Evolutionary conservation across 2,329 filamentous ascomycete species (phyloP), one percentile per base, ranked within the genome.

Genomic region (Pleurostoma richardsiae): DNA sequence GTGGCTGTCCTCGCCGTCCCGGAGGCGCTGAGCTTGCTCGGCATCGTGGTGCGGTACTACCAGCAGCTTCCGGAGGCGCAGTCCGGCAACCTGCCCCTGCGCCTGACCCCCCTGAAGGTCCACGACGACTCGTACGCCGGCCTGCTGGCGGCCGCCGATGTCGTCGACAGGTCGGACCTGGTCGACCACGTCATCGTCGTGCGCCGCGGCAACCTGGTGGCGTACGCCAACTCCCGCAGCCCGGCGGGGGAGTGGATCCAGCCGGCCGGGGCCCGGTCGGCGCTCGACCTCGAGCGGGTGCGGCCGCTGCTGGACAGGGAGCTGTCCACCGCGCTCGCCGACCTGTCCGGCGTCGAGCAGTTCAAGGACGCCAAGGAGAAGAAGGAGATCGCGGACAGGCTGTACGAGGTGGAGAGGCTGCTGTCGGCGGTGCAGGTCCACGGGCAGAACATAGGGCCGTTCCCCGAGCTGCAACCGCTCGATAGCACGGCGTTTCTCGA

Each of bases 101-200:
- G 72, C 7, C 52, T 75, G 38, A 75, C 72, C 38, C 72, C 72
- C 4, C 56, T 55, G 11, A 58, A 50, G 48, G 66, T 75, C n/a
- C 72, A 76, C 44, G 68, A 74, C 43, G 71, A 71, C 47, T 71
- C 70, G 29, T 74, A 69, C 40, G 53, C 39, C 3, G 71, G 71
- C 3, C 44, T 75, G 11, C 45, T 62, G 10, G 52, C 58, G 5
- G 67, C 65, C 3, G 70, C 70, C 2, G 49, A 45, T 29, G 69
- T 67, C 46, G 53, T 72, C 19, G 70, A 73, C 42, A 52, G 45
- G 29, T 52, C 50, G 8, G 52, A 44, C 8, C 55, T 48, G 4
- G 56, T 60, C 3, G 63, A 71, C 29, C 58, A 63, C 49, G 64
- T 72, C 2, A 50, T 72, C 1, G 61, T 73, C 4, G 58, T 73